Evolutionary conservation across 495 filamentous ascomycete species (phyloP), one percentile per base, ranked within the genome.

Genomic region (Xylaria nigripes): DNA sequence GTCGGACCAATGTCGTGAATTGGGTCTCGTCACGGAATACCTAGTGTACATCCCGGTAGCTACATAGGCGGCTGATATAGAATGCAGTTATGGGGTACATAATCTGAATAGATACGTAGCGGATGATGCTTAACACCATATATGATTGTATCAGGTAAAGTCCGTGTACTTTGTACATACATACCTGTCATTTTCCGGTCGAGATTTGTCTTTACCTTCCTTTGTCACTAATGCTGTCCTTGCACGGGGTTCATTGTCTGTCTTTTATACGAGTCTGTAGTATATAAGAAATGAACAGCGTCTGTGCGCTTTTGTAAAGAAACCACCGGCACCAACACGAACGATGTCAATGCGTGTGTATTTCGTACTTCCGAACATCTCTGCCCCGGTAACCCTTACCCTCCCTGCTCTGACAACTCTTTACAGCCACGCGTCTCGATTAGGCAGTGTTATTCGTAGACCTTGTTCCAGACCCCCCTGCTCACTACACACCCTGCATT

Each of bases 401-500:
- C 27, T 30, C 27, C 38, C 38, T n/a, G 38, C 38, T 19, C 18
- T 42, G 38, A 42, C 38, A 16, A n/a, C 6, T n/a, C 13, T 7
- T 36, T 7, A 13, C 13, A 19, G 15, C 38, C 38, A 42, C 15
- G 5, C 6, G 6, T 19, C 38, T n/a, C 38, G 13, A 42, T 19
- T 42, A 6, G 15, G 15, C 15, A 7, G 15, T 6, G 38, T 41
- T 15, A 3, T 19, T 41, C 36, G 18, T 29, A 12, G 13, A 13
- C 32, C 32, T 36, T 36, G 36, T 63, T 64, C 64, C 61, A 60
- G 64, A 58, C 61, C n/a, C 46, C 58, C 57, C 50, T 63, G 60
- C 62, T 70, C 61, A 59, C 54, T 61, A 51, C 62, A 55, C 49
- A 54, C 58, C 53, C 54, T 63, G 64, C 61, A 45, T 49, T 57